A percentile compares a stretch with the other conserved stretches of the same genome.
Evolutionary conservation across 805 yeast species (phyloP).

Genomic region (Cyberlindnera subsufficiens): DNA sequence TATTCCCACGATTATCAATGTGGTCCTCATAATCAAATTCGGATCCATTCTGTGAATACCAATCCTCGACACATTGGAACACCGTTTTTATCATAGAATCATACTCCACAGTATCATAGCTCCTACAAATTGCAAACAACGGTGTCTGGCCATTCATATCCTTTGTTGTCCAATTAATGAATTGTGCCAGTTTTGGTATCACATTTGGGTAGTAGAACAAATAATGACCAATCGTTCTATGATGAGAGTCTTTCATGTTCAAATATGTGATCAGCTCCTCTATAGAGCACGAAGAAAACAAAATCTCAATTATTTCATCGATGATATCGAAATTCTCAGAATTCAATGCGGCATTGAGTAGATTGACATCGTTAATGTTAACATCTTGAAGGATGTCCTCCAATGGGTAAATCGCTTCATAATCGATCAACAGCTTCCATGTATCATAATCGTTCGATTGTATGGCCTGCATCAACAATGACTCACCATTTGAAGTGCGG

Average conservation of each 20-base stretch:
- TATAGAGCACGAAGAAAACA: slow-evolving; percentile 35
- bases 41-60: slow-evolving; percentile 31
- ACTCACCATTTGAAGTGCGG: slow-evolving; percentile 57
- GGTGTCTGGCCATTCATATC: slow-evolving; percentile 76
- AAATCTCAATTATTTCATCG: slow-evolving; percentile 37
- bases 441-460: slow-evolving; percentile 38
- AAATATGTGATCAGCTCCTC: slow-evolving; percentile 46
- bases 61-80: slow-evolving; percentile 36
- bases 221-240: slow-evolving; percentile 70
- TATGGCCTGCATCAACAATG: slow-evolving; percentile 60
- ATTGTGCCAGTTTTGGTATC: slow-evolving; percentile 47
- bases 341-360: slow-evolving; percentile 59
- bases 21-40: slow-evolving; percentile 52
- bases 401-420: slow-evolving; percentile 45
- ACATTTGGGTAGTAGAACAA: slow-evolving; percentile 51
- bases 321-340: slow-evolving; percentile 43
- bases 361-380: slow-evolving; percentile 45
- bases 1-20: slow-evolving; percentile 66
- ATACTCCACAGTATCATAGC: slow-evolving; percentile 75
- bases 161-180: slow-evolving; percentile 60
- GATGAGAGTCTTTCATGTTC: slow-evolving; percentile 42
- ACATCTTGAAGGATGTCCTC: slow-evolving; percentile 67
- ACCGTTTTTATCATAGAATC: slow-evolving; percentile 39
- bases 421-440: slow-evolving; percentile 41
- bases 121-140: slow-evolving; percentile 63